Conservation (phyloP, 805 yeast genomes). For the Wickerhamomyces silvicola region DNA sequence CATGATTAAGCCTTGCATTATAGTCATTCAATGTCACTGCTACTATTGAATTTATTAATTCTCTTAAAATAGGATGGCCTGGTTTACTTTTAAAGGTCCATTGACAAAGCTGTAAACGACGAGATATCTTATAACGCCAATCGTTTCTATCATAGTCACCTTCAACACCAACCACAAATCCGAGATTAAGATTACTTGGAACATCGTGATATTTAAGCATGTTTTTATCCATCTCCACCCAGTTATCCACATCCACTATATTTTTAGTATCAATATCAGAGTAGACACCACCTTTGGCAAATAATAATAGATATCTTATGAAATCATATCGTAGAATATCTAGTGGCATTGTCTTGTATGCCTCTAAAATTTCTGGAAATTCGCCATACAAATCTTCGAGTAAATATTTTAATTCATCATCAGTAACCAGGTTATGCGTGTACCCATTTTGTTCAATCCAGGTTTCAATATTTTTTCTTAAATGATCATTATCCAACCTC, state of each 20-base stretch:
- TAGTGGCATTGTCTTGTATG: constrained; percentile 45
- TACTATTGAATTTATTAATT: constrained; percentile 44
- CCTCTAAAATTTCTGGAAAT: constrained; percentile 45
- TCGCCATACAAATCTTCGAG: constrained; percentile 30
- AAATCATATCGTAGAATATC: constrained; percentile 50
- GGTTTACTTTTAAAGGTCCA: constrained; percentile 52
- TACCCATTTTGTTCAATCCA: constrained; percentile 16
- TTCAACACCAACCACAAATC: constrained; percentile 47
- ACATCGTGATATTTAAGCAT: constrained; percentile 23
- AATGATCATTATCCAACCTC: constrained; percentile 24
- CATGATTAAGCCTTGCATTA: constrained; percentile 22
- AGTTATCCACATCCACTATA: constrained; percentile 47
- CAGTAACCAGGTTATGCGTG: constrained; percentile 25
- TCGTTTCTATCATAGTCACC: constrained; percentile 42
- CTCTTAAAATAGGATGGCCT: constrained; percentile 51
- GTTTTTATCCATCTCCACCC: constrained; percentile 34
- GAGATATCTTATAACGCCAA: constrained; percentile 43
- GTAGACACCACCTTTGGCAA: constrained; percentile 53
- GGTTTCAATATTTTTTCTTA: constrained; percentile 9
- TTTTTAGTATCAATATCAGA: constrained; percentile 51
- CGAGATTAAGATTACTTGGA: constrained; percentile 31
- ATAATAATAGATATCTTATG: constrained; percentile 46
- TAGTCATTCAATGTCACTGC: constrained; percentile 40
- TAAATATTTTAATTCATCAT: constrained; percentile 33
- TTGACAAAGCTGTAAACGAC: constrained; percentile 53